A percentile compares a stretch with the other conserved stretches of the same genome.
Conservation (phyloP, 805 yeast species). For the Naumovozyma baii region DNA sequence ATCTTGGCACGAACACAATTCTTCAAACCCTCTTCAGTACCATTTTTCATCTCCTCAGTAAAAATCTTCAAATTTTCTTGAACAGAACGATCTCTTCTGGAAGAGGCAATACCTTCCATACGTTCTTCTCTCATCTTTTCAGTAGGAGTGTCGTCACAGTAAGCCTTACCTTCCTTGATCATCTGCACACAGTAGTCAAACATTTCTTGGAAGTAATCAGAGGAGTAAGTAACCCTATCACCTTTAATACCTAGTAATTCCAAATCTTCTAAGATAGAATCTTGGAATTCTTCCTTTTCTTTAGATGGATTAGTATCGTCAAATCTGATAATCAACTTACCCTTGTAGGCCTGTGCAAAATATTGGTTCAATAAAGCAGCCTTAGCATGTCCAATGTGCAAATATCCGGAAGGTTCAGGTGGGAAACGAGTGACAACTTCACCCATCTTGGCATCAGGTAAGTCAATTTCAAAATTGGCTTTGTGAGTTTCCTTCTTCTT, state of each 20-base stretch:
- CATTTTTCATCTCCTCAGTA: slow-evolving; percentile 86
- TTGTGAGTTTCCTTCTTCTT: slow-evolving; percentile 78
- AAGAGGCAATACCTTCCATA: slow-evolving; percentile 91
- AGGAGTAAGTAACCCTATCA: slow-evolving; percentile 78
- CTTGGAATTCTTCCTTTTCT: slow-evolving; percentile 91
- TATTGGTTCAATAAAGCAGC: slow-evolving; percentile 95
- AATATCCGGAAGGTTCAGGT: slow-evolving; percentile 96
- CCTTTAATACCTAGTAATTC: slow-evolving; percentile 86
- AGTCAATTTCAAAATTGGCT: slow-evolving; percentile 90
- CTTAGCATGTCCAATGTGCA: slow-evolving; percentile 97
- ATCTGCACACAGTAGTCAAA: slow-evolving; percentile 73
- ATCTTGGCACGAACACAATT: slow-evolving; percentile 96
- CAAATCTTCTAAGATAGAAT: slow-evolving; percentile 88
- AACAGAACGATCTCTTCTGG: slow-evolving; percentile 83
- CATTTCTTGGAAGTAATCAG: slow-evolving; percentile 89
- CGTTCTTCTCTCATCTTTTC: slow-evolving; percentile 98
- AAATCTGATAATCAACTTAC: slow-evolving; percentile 91
- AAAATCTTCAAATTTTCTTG: slow-evolving; percentile 86
- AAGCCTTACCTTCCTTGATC: slow-evolving; percentile 94
- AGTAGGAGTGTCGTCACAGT: slow-evolving; percentile 91
- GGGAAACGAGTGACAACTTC: slow-evolving; percentile 98
- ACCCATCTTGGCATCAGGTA: slow-evolving; percentile 86
- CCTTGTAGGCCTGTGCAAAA: slow-evolving; percentile 91
- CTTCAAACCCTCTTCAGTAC: slow-evolving; percentile 84
- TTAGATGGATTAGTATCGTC: slow-evolving; percentile 98